Evolutionary conservation across 2,329 filamentous ascomycete species (phyloP), one percentile per base, ranked within the genome.

Genomic region (Sphaerulina populicola): DNA sequence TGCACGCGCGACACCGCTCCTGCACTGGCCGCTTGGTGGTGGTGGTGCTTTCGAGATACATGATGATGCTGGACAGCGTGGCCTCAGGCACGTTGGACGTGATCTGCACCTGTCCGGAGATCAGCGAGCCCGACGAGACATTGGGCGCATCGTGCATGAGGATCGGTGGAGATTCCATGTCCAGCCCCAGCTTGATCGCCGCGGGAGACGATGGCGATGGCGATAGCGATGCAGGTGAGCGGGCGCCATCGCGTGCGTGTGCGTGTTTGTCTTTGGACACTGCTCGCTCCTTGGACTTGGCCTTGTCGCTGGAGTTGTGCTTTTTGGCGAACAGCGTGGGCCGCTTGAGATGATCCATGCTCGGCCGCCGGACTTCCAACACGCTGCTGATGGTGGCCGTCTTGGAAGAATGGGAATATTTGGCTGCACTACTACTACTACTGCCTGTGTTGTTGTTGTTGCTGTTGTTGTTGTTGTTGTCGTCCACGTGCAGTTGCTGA

Each of bases 81-180:
- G 88, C 77, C 51, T 85, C 73, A 9, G 69, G 63, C 47, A 89
- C 83, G 56, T 78, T 77, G 62, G 95, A 79, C 36, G 81, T 75
- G 49, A 97, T 71, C 61, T 83, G 81, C 60, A 97, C 74, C 66
- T 88, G 86, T 29, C 89, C 89, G 1, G 88, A 94, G 45, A 96
- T 79, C 53, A 96, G 74, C 6, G 89, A 88, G 51, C 91, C 91
- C 2, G 84, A 85, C 61, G 89, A 95, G 59, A 79, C 77, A 55
- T 82, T 77, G 0, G 86, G 76, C 21, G 78, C 74, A 56, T 89
- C 89, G 64, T 93, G 87, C 71, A 95, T 84, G 41, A 96, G 80
- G 14, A 91, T 77, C 2, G 90, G 90, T 1, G 89, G 88, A 10
- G 87, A 94, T 73, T 96, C 90, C 57, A 96, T 85, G 60, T 76